These are phyloP conservation scores for Thermomucor indicae-seudaticae DNA, from an alignment of 371 early-diverging fungal species.

Conservation along the genomic window DNA sequence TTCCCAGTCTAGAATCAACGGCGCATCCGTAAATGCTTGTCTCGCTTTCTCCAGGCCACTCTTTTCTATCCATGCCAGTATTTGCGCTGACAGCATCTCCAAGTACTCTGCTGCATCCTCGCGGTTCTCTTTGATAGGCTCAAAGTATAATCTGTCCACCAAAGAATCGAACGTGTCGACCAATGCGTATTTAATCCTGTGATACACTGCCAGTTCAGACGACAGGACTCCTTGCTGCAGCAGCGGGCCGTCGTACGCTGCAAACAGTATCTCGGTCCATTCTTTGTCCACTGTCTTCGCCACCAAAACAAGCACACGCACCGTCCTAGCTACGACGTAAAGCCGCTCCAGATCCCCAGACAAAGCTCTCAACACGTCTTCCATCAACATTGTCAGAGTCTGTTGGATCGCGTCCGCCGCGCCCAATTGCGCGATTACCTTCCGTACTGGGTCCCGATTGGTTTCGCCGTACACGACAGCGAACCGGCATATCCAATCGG, in stretches of 20 bases:
- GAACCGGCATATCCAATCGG: conserved; percentile 4
- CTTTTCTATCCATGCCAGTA: conserved; percentile 45
- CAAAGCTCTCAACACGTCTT: background rate
- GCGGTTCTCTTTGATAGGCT: conserved; percentile 4
- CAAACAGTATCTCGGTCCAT: too few relatives aligned
- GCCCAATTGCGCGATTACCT: conserved; percentile 6
- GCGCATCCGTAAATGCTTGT: conserved; percentile 56
- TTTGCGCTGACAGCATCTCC: conserved; percentile 30
- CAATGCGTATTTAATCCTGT: conserved; percentile 6
- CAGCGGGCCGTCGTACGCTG: too few relatives aligned
- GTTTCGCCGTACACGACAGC: conserved; percentile 8
- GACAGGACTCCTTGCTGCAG: too few relatives aligned
- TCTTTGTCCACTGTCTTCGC: too few relatives aligned
- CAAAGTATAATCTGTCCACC: background rate
- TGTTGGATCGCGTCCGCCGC: background rate
- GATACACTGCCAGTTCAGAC: conserved; percentile 2
- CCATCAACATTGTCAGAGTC: background rate
- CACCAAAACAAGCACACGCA: too few relatives aligned
- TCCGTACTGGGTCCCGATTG: conserved; percentile 7
- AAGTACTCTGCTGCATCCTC: conserved; percentile 15
- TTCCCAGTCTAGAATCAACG: conserved; percentile 80
- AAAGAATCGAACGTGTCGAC: background rate
- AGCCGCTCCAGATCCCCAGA: background rate
- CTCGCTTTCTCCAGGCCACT: conserved; percentile 33
- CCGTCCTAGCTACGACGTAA: conserved; percentile 6